Evolutionary conservation across 176 grass and related monocot species (phyloP).

Genomic region (Puya raimondii): DNA sequence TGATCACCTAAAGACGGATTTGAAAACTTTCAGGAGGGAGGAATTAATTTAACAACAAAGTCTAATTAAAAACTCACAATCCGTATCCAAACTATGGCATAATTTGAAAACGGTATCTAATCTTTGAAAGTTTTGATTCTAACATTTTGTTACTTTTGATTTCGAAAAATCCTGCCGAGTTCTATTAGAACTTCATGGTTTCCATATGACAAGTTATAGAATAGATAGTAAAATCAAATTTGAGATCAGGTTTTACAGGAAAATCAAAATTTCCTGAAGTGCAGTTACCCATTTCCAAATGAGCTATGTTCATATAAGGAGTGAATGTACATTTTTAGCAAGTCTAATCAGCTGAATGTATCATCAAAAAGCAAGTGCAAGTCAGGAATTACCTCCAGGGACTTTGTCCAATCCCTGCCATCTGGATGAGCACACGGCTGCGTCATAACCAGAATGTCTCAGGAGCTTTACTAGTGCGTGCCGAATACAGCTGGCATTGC

Average conservation of each 20-base stretch:
- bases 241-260: too few relatives aligned
- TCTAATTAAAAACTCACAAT: background rate
- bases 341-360: background rate
- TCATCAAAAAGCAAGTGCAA: background rate
- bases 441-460: constrained; percentile 65
- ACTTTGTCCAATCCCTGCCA: constrained; percentile 80
- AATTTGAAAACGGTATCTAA: too few relatives aligned
- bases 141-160: too few relatives aligned
- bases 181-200: too few relatives aligned
- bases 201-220: too few relatives aligned
- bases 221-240: too few relatives aligned
- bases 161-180: too few relatives aligned
- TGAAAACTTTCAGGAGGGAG: background rate
- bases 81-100: too few relatives aligned
- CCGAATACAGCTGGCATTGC: constrained; percentile 60
- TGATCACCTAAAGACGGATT: constrained; percentile 43
- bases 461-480: constrained; percentile 61
- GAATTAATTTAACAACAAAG: background rate
- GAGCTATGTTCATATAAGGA: too few relatives aligned
- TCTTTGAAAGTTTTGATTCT: too few relatives aligned
- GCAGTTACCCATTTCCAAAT: too few relatives aligned
- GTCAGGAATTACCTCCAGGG: constrained; percentile 54
- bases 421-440: constrained; percentile 60
- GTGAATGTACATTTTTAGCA: background rate
- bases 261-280: too few relatives aligned